A percentile compares a stretch with the other conserved stretches of the same genome.
These are phyloP conservation scores for Puccinia triticina DNA, from an alignment of 1,284 basidiomycete genomes.

Conservation along the genomic window DNA sequence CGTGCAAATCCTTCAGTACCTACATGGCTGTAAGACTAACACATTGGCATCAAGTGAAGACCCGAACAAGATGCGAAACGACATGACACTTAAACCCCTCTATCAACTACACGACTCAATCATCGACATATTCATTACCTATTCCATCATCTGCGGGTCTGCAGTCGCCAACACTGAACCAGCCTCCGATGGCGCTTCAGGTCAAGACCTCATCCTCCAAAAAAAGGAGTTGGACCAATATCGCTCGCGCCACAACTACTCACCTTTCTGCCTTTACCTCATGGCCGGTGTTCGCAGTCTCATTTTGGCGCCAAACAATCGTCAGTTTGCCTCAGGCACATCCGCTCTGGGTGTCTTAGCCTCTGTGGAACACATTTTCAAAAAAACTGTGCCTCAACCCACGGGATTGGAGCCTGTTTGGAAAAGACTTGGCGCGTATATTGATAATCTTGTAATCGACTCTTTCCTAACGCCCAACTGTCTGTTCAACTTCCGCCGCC, in stretches of 20 bases:
- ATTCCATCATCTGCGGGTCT: constrained; percentile 3
- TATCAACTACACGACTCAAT: neutral
- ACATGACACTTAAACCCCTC: constrained; percentile 3
- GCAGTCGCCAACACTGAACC: neutral
- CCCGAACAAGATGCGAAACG: neutral
- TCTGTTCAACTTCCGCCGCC: neutral
- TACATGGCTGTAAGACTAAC: neutral
- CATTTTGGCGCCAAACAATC: neutral
- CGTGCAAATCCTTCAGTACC: neutral
- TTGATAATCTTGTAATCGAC: constrained; percentile 9
- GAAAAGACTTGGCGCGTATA: constrained; percentile 12
- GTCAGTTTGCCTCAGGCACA: neutral
- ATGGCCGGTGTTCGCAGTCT: neutral
- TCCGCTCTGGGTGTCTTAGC: neutral
- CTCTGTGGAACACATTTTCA: neutral
- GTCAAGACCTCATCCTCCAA: neutral
- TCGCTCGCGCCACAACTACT: neutral
- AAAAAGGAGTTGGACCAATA: constrained; percentile 1
- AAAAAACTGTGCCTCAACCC: neutral
- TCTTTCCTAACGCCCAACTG: constrained; percentile 12
- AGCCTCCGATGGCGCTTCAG: too few relatives aligned
- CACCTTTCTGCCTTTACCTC: neutral
- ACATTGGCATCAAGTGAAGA: neutral
- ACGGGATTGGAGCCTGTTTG: constrained; percentile 10
- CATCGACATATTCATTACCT: constrained; percentile 4